Base-by-base conservation (phyloP, 78 protist species). In the Tieghemostelium lacteum region DNA sequence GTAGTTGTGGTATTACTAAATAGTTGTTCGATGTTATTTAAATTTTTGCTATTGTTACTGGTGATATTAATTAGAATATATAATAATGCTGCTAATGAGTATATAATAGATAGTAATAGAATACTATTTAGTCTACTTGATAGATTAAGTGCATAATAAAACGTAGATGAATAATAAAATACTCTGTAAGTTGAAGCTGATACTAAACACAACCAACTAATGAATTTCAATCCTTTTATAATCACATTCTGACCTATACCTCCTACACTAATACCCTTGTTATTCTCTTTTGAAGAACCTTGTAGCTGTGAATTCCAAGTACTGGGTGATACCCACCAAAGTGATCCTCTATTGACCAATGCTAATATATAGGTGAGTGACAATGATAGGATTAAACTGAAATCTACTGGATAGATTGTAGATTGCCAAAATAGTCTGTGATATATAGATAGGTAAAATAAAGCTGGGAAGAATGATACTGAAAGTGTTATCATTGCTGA, bases 401-500 rank as follows among this genome's bases (percentile, higher is more conserved):
- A 12, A 33, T 71, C 50, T 26, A 71, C 63, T 10, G 39, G 17
- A 71, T 71, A 63, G 26, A 40, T n/a, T 5, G 29, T 50, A 17
- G 54, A 28, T 16, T 65, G 34, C 29, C 45, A 64, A n/a, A 77
- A 34, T 36, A 65, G 17, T n/a, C 19, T 34, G 29, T 67, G 75
- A 57, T 80, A 80, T 0, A 67, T 80, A 19, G 88, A 31, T 39
- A 26, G 40, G 24, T 80, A 80, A 14, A 66, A 80, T 29, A 26
- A n/a, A 19, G 63, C 16, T 40, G 88, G 88, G 17, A 80, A 52
- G 12, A 52, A 19, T 19, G 67, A 7, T 20, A 80, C 49, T 39
- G 88, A 31, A 6, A 80, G 1, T 66, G 66, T 60, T 69, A 80
- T 80, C 22, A 80, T 8, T 64, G 49, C 73, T 26, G 75, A 24